These are phyloP conservation scores for Trichoderma pleuroti DNA, from an alignment of 2,329 filamentous ascomycete genomes.

Conservation along the genomic window DNA sequence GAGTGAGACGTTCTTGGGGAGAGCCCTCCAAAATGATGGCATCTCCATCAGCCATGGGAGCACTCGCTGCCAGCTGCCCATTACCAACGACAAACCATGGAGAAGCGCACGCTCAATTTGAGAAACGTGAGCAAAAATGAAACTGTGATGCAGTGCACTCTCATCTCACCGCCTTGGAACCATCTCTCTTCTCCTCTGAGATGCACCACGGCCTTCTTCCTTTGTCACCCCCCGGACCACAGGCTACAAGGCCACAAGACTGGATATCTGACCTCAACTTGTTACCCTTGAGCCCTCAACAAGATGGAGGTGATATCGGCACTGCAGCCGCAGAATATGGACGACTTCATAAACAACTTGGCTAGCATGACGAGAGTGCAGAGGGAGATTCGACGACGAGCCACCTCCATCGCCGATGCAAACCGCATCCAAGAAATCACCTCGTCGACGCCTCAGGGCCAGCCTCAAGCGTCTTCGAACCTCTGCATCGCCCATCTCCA, in stretches of 20 bases:
- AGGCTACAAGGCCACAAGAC: not conserved
- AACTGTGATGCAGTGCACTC: not conserved
- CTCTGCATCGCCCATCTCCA: conserved; percentile 22
- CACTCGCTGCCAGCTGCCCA: not conserved
- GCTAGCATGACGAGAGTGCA: not conserved
- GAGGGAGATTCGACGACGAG: not conserved
- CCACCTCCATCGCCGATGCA: conserved; percentile 1
- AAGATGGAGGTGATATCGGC: not conserved
- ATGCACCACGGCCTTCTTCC: not conserved
- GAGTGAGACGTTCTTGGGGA: not conserved
- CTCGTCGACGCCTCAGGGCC: conserved; percentile 1
- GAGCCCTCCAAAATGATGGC: not conserved
- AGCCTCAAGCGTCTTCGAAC: conserved; percentile 19
- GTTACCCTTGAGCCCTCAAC: not conserved
- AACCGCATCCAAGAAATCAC: conserved; percentile 13
- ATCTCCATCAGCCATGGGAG: not conserved
- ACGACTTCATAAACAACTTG: not conserved
- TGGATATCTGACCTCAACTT: not conserved
- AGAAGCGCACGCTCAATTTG: not conserved
- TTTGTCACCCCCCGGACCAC: not conserved
- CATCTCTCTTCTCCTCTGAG: not conserved
- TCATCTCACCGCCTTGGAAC: not conserved
- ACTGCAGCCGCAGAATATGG: not conserved
- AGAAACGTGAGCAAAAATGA: not conserved
- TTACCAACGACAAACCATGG: not conserved